A percentile compares a stretch with the other conserved stretches of the same genome.
Conservation (phyloP, 2,329 filamentous ascomycete genomes). For the Fusarium bulbicola region DNA sequence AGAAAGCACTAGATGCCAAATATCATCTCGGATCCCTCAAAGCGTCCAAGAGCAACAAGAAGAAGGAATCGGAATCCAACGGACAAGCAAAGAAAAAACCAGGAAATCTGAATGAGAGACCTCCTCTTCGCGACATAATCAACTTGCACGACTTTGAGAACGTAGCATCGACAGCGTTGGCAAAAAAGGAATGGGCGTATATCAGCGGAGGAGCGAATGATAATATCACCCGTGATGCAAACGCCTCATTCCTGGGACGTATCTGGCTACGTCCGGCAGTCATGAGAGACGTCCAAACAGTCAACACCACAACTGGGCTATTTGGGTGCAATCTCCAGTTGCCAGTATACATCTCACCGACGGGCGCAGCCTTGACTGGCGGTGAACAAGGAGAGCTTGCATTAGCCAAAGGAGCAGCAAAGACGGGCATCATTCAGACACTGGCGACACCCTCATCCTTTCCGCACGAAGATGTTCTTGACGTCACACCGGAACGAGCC, state of each 20-base stretch:
- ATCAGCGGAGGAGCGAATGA: slow-evolving; percentile 40
- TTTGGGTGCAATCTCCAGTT: slow-evolving; percentile 35
- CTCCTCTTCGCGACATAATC: slow-evolving; percentile 21
- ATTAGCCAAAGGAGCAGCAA: slow-evolving; percentile 32
- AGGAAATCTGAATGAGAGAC: background rate
- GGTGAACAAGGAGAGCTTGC: slow-evolving; percentile 34
- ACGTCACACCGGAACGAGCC: slow-evolving; percentile 6
- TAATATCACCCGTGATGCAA: slow-evolving; percentile 36
- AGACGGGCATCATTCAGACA: slow-evolving; percentile 64
- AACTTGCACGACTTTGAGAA: slow-evolving; percentile 42
- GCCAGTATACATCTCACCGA: slow-evolving; percentile 37
- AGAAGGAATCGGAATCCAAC: accelerated
- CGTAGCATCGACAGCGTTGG: slow-evolving; percentile 11
- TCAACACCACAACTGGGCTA: slow-evolving; percentile 23
- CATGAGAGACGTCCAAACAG: slow-evolving; percentile 32
- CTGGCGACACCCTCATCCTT: slow-evolving; percentile 71
- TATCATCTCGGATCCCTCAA: background rate
- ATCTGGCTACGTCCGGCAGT: slow-evolving; percentile 41
- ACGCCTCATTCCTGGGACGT: slow-evolving; percentile 17
- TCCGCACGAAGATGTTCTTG: slow-evolving; percentile 62
- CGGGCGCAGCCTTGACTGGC: slow-evolving; percentile 24
- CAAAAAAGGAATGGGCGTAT: slow-evolving; percentile 38
- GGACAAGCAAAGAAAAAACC: accelerated
- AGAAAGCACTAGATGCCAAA: slow-evolving; percentile 17
- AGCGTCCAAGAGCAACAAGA: background rate